Base-by-base conservation (phyloP, 2,329 filamentous ascomycete genomes). In the Arthrobotrys iridis region DNA sequence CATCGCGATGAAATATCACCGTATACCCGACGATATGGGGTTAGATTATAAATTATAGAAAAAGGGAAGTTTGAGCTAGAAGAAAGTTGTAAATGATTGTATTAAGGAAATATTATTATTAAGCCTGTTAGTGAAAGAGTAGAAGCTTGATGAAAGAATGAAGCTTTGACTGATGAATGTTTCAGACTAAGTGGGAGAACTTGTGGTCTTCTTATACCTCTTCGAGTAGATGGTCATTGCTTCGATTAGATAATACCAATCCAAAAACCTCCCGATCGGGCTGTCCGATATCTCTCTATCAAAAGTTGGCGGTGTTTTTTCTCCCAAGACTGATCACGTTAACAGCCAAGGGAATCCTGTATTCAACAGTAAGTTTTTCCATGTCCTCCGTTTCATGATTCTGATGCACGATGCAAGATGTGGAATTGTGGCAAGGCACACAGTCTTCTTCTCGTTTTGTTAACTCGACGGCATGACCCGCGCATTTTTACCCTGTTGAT, bases 91-190 rank as follows among this genome's bases (percentile, higher is more conserved):
- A 48, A 37, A 55, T 13, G 28, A 64, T 55, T 22, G 18, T 35
- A 55, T 26, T 18, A 41, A 43, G 43, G 22, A 41, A 35, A 50
- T 33, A 7, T 11, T 26, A 50, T 15, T 41, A 28, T n/a, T n/a
- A n/a, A n/a, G n/a, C n/a, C n/a, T n/a, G 11, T 37, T 52, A 5
- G 22, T 45, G 22, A 37, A 35, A 6, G 46, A 70, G 18, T 22
- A 15, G 11, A 43, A 33, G 35, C 45, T 41, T 55, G 65, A 55
- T 70, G 65, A 60, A 70, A 60, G 52, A 68, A 60, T 55, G 50
- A 41, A 41, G 20, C 15, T 35, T 68, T 24, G 40, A 60, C 48
- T 30, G 52, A 66, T 28, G 20, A n/a, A 59, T 60, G 64, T 68
- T 68, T 68, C 64, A 59, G 41, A 40, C 30, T 11, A 28, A 24